Evolutionary conservation across 345 rosid species (phyloP).

Genomic region (Hibiscus mutabilis): DNA sequence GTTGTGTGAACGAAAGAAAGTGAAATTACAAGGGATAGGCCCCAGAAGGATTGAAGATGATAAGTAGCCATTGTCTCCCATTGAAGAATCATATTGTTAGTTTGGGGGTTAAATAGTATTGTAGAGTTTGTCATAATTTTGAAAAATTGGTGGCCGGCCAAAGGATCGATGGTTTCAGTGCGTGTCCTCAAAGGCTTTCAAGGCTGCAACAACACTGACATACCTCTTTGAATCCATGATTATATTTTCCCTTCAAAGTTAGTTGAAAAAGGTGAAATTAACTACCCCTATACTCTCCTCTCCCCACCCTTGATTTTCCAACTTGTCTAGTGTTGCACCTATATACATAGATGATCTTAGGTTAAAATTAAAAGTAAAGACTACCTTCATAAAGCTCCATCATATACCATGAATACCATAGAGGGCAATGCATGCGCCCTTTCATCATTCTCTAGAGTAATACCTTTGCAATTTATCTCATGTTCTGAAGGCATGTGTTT

Average conservation of each 20-base stretch:
- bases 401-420: slow-evolving; percentile 24
- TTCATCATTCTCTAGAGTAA: slow-evolving; percentile 28
- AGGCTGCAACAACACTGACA: slow-evolving; percentile 29
- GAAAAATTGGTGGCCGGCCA: slow-evolving; percentile 12
- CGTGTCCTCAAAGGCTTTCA: slow-evolving; percentile 29
- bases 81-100: slow-evolving; percentile 16
- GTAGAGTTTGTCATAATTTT: neutral
- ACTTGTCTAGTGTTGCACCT: slow-evolving; percentile 2
- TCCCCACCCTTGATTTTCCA: neutral
- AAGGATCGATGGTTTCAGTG: slow-evolving; percentile 15
- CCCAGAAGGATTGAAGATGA: slow-evolving; percentile 25
- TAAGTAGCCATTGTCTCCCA: slow-evolving; percentile 28
- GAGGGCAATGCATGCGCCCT: slow-evolving; percentile 26
- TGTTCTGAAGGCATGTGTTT: neutral
- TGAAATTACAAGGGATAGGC: slow-evolving; percentile 27
- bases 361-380: slow-evolving; percentile 21
- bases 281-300: slow-evolving; percentile 4
- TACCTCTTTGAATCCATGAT: slow-evolving; percentile 24
- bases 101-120: slow-evolving; percentile 29
- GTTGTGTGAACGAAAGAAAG: slow-evolving; percentile 22
- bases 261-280: slow-evolving; percentile 14
- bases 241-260: slow-evolving; percentile 37
- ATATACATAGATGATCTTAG: neutral
- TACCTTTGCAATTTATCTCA: neutral
- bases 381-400: slow-evolving; percentile 24